Base-by-base conservation (phyloP, 2,329 filamentous ascomycete species). In the Aspergillus felis region DNA sequence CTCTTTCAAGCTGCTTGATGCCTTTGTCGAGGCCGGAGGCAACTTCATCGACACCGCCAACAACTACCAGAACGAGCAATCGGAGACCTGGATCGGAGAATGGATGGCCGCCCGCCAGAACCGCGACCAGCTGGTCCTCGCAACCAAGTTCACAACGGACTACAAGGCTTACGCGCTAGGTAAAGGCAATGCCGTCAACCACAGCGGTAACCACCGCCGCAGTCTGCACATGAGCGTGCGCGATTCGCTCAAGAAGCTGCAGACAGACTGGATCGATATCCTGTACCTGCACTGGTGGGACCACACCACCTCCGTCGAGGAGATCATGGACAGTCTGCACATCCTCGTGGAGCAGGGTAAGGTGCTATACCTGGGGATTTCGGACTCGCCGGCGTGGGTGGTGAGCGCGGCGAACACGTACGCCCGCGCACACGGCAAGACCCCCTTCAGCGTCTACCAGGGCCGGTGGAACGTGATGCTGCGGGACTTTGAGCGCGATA, bases 21-120 rank as follows among this genome's bases (percentile, higher is more conserved):
- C 82, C 67, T 90, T 84, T 73, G 84, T 82, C 58, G 79, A 81
- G 5, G 80, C 85, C 0, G 86, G 86, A 3, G 88, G 88, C 25
- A 91, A 91, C 74, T 90, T 91, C 71, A 86, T 91, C 66, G 88
- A 91, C 69, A 89, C 86, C 0, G 67, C 86, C 57, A 88, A 85
- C 74, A 87, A 86, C 70, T 90, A 90, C 73, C 87, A 88, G 64
- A 74, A 78, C 57, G 80, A 89, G 69, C 72, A 87, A 64, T 84
- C 83, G 1, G 87, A 90, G 71, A 71, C 66, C 53, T 87, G 87
- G 83, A 76, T 91, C 56, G 88, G 88, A 38, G 85, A 88, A 63
- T 91, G 87, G 87, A 87, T 89, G 84, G 78, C 80, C 64, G 80
- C 81, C 59, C 81, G 85, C 9, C 78, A 81, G n/a, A 83, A 83